A percentile compares a stretch with the other conserved stretches of the same genome.
Evolutionary conservation across 306 rosid species (phyloP).

Genomic region (Pterocarpus santalinus): DNA sequence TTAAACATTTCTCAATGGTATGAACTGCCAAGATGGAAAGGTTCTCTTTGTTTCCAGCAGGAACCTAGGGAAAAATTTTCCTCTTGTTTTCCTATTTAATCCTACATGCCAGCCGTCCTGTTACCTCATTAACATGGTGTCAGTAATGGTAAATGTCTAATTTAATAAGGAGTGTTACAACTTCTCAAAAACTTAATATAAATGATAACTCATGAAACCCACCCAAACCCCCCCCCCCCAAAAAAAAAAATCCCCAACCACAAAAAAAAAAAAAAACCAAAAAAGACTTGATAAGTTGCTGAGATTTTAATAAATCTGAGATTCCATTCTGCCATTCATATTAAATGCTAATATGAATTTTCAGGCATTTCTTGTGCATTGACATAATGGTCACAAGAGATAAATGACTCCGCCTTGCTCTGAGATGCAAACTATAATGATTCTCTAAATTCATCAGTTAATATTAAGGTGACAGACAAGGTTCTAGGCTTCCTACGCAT

Average conservation of each 20-base stretch:
- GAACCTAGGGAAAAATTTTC: conserved; percentile 18
- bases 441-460: conserved; percentile 21
- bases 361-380: conserved; percentile 12
- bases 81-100: conserved; percentile 5
- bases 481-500: not conserved
- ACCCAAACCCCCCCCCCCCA: not conserved
- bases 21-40: conserved; percentile 8
- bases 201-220: not conserved
- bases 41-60: conserved; percentile 33
- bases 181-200: not conserved
- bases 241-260: too few species aligned
- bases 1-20: conserved; percentile 3
- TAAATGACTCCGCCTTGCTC: conserved; percentile 3
- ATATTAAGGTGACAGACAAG: conserved; percentile 16
- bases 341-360: not conserved
- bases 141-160: not conserved
- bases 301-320: conserved; percentile 26
- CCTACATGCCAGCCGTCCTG: not conserved
- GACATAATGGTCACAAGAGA: not conserved
- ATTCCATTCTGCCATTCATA: not conserved
- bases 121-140: not conserved
- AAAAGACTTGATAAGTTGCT: not conserved
- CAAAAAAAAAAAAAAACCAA: not conserved
- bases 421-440: conserved; percentile 3
- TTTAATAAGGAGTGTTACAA: conserved; percentile 16